Evolutionary conservation across 2,329 filamentous ascomycete genomes (phyloP), one percentile per base, ranked within the genome.

Genomic region (Neophaeococcomyces aloes): DNA sequence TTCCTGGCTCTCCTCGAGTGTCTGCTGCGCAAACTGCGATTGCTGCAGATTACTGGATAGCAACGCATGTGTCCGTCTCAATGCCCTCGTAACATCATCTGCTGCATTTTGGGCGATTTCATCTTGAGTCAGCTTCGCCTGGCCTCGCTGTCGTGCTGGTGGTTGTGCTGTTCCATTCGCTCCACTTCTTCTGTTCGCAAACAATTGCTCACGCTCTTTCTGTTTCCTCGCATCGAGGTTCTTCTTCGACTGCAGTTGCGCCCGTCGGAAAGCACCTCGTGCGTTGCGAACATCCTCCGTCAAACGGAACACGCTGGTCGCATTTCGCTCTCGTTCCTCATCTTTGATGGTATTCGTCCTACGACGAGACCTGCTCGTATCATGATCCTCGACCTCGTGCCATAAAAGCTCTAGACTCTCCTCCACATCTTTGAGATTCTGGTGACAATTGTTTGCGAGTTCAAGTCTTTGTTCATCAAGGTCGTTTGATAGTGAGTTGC

Each of bases 21-120:
- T 93, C 62, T 94, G 82, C 56, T 91, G 82, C 14, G 89, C 89
- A 59, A 94, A 96, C 56, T 85, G 81, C 53, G 86, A 93, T 47
- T 86, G 81, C 36, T 81, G 78, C 6, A 98, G 76, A 68, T 95
- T 88, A 3, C 78, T 73, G 51, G 85, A 79, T 69, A 96, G 88
- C 57, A 94, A 74, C 49, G 84, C 78, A 64, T 96, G 88, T 4
- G 89, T 93, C 48, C 87, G 75, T 48, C 86, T 76, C 41, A 98
- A 73, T 1, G 87, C 84, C 38, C 79, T 71, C 2, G 89, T 96
- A 42, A 96, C 83, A 67, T 93, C 86, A 53, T 74, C 79, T 25
- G 84, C 85, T 1, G 89, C 83, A 49, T 79, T 78, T 11, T 86
- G 71, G 32, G 80, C 74, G 51, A 86, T 72, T 51, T 91, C 81